These are phyloP conservation scores for Fusarium siculi DNA, from an alignment of 2,329 filamentous ascomycete species.

Conservation along the genomic window DNA sequence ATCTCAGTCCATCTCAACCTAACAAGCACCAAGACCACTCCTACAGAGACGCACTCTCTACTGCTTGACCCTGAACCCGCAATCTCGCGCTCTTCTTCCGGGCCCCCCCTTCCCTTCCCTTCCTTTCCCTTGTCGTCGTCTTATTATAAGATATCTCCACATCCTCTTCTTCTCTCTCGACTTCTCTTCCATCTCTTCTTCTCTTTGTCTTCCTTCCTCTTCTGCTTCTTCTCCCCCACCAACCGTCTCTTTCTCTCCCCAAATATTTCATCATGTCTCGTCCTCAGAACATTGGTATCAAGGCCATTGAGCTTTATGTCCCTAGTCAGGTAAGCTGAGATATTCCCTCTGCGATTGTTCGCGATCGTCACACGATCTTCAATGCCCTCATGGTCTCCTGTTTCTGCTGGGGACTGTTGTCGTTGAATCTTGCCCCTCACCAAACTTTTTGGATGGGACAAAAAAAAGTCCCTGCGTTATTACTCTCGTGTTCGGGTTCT, in stretches of 20 bases:
- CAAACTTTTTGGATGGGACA: slow-evolving; percentile 29
- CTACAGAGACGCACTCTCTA: neutral
- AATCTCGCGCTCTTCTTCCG: slow-evolving; percentile 41
- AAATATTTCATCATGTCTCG: slow-evolving; percentile 70
- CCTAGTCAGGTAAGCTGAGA: slow-evolving; percentile 77
- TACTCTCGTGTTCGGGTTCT: slow-evolving; percentile 25
- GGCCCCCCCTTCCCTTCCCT: slow-evolving; percentile 19
- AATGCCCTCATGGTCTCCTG: slow-evolving; percentile 14
- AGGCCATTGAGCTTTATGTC: slow-evolving; percentile 92
- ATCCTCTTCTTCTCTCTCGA: slow-evolving; percentile 26
- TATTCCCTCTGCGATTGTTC: slow-evolving; percentile 13
- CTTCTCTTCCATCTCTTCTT: slow-evolving; percentile 28
- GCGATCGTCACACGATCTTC: neutral
- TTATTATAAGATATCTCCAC: slow-evolving; percentile 33
- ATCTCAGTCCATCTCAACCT: slow-evolving; percentile 33
- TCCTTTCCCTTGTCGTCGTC: slow-evolving; percentile 15
- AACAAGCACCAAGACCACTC: neutral
- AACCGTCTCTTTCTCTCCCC: slow-evolving; percentile 11
- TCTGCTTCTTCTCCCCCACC: slow-evolving; percentile 16
- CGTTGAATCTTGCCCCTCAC: slow-evolving; percentile 36
- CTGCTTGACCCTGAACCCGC: slow-evolving; percentile 28
- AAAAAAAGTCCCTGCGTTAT: slow-evolving; percentile 38
- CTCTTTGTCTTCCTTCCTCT: slow-evolving; percentile 25
- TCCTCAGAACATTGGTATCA: slow-evolving; percentile 90
- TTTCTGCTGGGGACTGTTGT: slow-evolving; percentile 19